A percentile compares a stretch with the other conserved stretches of the same genome.
phyloP scores from a whole-genome alignment of 768 basidiomycete genomes.

The Thelephora ganbajun region DNA sequence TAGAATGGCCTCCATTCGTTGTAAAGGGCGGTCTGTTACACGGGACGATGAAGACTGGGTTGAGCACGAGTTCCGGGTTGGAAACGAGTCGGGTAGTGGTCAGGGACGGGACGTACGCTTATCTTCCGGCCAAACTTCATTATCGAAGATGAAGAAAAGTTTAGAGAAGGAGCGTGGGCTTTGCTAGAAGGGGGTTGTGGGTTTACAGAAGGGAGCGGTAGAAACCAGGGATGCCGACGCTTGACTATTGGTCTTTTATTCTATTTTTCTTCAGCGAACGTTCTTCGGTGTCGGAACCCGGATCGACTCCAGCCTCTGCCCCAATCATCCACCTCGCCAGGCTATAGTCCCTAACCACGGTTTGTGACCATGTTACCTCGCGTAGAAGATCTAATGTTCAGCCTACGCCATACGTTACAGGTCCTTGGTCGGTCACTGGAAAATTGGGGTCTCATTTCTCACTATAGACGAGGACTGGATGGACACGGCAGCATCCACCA shows the following conservation, averaged over 20 bases:
- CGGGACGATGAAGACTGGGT: background rate
- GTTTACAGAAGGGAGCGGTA: background rate
- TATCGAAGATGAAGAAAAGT: background rate
- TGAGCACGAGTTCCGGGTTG: constrained; percentile 1
- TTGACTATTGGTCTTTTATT: too few species aligned
- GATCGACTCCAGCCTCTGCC: too few species aligned
- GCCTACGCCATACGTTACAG: background rate
- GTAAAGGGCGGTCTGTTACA: constrained; percentile 64
- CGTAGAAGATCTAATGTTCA: background rate
- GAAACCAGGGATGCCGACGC: background rate
- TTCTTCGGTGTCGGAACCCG: too few species aligned
- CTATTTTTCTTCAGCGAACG: too few species aligned
- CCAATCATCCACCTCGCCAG: too few species aligned
- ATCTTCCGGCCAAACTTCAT: constrained; percentile 85
- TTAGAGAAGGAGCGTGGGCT: background rate
- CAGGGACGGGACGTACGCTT: constrained; percentile 28
- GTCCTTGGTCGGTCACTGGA: too few species aligned
- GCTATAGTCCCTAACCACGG: background rate
- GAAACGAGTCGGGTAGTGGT: background rate
- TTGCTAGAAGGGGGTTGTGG: background rate
- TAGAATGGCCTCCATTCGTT: constrained; percentile 87
- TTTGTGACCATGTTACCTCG: background rate
- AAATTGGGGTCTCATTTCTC: too few species aligned
- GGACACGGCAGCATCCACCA: constrained; percentile 2
- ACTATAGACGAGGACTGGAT: background rate